Evolutionary conservation across 1,139 yeast genomes (phyloP).

Genomic region (Diutina catenulata): DNA sequence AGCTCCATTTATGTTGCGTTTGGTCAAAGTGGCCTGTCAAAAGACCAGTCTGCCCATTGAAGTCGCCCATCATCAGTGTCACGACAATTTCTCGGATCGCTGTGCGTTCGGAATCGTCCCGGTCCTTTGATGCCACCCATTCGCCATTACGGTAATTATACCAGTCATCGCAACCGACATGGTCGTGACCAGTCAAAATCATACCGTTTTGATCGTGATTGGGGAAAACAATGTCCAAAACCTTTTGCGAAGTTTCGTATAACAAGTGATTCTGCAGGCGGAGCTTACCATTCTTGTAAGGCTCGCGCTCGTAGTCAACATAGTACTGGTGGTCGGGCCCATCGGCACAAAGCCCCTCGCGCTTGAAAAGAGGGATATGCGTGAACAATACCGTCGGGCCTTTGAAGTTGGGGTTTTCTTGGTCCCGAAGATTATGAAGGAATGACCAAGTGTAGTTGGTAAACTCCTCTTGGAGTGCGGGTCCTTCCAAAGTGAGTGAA

Average conservation of each 20-base stretch:
- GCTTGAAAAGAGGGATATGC: constrained; percentile 82
- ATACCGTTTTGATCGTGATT: constrained; percentile 56
- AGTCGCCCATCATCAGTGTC: constrained; percentile 93
- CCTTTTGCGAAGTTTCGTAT: constrained; percentile 49
- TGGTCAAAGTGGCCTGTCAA: constrained; percentile 53
- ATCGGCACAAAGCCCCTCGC: constrained; percentile 72
- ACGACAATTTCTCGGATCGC: constrained; percentile 73
- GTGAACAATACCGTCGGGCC: constrained; percentile 80
- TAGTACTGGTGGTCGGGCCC: constrained; percentile 61
- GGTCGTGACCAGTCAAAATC: constrained; percentile 91
- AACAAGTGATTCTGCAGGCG: constrained; percentile 84
- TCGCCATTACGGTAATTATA: constrained; percentile 34
- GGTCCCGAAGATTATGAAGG: constrained; percentile 39
- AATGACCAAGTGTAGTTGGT: constrained; percentile 61
- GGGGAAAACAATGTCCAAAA: constrained; percentile 59
- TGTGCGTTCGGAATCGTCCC: constrained; percentile 14
- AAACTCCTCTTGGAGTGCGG: constrained; percentile 68
- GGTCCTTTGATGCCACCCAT: constrained; percentile 47
- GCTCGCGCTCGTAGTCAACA: constrained; percentile 47
- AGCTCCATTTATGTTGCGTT: constrained; percentile 39
- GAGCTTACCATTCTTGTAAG: constrained; percentile 56
- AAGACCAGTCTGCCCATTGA: constrained; percentile 78
- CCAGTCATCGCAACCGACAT: constrained; percentile 77
- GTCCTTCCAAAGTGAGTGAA: constrained; percentile 80
- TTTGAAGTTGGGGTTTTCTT: constrained; percentile 32